These are phyloP conservation scores for Nicotiana attenuata DNA, from an alignment of 257 asterid species.

Conservation along the genomic window DNA sequence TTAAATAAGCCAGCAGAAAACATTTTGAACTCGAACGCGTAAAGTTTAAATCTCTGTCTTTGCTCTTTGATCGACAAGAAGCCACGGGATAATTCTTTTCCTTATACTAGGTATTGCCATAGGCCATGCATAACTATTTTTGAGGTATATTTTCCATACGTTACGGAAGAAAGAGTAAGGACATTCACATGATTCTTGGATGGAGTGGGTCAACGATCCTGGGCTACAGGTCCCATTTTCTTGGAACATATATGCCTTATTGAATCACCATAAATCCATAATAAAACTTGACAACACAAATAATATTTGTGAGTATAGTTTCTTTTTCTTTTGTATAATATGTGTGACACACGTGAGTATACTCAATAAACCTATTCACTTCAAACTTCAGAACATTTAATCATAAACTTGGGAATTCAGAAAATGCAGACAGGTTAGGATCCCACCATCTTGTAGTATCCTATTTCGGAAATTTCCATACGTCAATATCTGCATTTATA, in stretches of 20 bases:
- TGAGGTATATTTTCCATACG: neutral
- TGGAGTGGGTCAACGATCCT: neutral
- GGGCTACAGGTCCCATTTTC: constrained; percentile 1
- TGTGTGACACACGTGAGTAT: neutral
- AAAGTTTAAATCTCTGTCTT: too few relatives aligned
- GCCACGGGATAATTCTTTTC: neutral
- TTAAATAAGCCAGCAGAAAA: too few relatives aligned
- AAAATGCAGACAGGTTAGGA: neutral
- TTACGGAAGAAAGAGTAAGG: constrained; percentile 5
- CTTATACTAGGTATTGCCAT: neutral
- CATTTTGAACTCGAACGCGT: too few relatives aligned
- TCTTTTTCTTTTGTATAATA: neutral
- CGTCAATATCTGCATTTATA: neutral
- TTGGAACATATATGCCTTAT: constrained; percentile 1
- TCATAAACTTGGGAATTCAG: neutral
- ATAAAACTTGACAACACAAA: neutral
- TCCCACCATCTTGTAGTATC: neutral
- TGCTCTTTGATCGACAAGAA: neutral
- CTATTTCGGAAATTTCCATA: neutral
- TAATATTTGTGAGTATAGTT: neutral
- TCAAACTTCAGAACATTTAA: neutral
- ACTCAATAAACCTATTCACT: neutral
- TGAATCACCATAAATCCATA: neutral
- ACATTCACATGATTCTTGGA: constrained; percentile 10
- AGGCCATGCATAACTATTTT: neutral